Evolutionary conservation across 108 stramenopile species (phyloP).

Genomic region (Nitzschia sp.): DNA sequence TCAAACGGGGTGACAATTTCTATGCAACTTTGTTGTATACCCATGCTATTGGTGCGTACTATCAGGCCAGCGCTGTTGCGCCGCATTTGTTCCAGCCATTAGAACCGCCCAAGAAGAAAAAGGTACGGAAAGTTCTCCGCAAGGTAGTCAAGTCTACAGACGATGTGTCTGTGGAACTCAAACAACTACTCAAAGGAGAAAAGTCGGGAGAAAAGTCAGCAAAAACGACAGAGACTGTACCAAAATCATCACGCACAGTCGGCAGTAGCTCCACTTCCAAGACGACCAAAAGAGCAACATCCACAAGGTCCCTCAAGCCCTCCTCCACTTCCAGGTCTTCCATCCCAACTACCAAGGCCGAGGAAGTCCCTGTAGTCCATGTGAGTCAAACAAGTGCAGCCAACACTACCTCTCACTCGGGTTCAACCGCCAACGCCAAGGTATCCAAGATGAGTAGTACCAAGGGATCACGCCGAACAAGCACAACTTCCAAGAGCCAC

Average conservation of each 20-base stretch:
- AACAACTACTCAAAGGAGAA: neutral
- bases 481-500: too few species aligned
- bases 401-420: neutral
- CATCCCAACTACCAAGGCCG: neutral
- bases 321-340: too few species aligned
- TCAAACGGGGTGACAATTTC: slow-evolving; percentile 14
- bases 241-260: neutral
- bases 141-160: neutral
- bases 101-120: neutral
- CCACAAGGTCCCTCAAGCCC: neutral
- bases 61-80: slow-evolving; percentile 14
- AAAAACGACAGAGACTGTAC: too few species aligned
- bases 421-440: neutral
- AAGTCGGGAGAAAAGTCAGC: neutral
- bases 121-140: too few species aligned
- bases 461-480: too few species aligned
- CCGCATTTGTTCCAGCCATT: neutral
- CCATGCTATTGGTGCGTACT: slow-evolving; percentile 6
- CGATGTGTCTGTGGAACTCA: neutral
- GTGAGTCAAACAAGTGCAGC: neutral
- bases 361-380: neutral
- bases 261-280: neutral
- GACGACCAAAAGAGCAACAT: neutral
- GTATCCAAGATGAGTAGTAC: neutral
- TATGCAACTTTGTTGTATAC: slow-evolving; percentile 7